Conservation (phyloP, 352 stramenopile species). For the Pythium oligandrum region DNA sequence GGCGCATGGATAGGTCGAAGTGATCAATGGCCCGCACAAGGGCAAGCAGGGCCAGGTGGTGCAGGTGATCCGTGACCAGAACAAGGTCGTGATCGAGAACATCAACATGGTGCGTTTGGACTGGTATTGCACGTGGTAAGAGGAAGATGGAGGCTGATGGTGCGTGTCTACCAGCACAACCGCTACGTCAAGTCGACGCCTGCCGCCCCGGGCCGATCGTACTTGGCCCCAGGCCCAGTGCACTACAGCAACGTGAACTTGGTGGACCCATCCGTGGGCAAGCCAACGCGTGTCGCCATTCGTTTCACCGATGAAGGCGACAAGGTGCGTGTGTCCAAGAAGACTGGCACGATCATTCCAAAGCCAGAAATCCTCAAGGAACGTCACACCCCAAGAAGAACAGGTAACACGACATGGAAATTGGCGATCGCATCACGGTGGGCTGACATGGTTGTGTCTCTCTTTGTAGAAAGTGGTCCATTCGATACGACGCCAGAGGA, state of each 20-base stretch:
- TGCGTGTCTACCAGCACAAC: constrained; percentile 36
- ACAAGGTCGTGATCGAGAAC: constrained; percentile 82
- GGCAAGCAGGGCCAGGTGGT: constrained; percentile 74
- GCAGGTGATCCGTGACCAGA: constrained; percentile 70
- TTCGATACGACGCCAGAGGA: constrained; percentile 80
- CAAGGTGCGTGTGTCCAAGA: constrained; percentile 94
- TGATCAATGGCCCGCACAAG: constrained; percentile 78
- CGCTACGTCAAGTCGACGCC: constrained; percentile 81
- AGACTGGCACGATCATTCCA: constrained; percentile 94
- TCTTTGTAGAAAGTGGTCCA: constrained; percentile 55
- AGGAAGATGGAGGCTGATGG: background rate
- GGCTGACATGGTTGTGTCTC: background rate
- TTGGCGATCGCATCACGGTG: no score
- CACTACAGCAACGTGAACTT: constrained; percentile 88
- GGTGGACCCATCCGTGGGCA: constrained; percentile 76
- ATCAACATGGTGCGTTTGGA: constrained; percentile 70
- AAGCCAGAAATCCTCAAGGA: constrained; percentile 90
- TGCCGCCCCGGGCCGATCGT: constrained; percentile 60
- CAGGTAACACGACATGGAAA: constrained; percentile 26
- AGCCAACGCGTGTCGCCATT: constrained; percentile 72
- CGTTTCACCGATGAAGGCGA: constrained; percentile 90
- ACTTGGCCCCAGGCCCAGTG: constrained; percentile 75
- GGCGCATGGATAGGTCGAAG: constrained; percentile 45
- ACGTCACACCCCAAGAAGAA: constrained; percentile 75
- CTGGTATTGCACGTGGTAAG: background rate